Evolutionary conservation across 139 green algal genomes (phyloP), one percentile per base, ranked within the genome.

Genomic region (Trebouxia sp.): DNA sequence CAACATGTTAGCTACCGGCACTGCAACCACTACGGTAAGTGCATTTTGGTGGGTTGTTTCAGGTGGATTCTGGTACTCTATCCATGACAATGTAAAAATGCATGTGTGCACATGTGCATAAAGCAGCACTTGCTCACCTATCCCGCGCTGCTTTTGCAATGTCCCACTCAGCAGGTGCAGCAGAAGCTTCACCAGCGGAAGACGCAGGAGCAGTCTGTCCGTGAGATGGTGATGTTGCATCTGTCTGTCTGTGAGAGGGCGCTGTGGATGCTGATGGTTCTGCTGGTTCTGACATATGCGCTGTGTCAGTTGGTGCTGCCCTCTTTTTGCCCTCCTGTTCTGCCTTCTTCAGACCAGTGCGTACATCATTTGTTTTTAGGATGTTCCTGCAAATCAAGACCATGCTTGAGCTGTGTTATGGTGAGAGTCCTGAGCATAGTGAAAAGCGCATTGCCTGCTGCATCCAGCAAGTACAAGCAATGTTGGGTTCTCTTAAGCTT

Each of bases 331-430:
- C 30, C 15, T 75, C 83, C 45, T 53, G 37, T 56, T 53, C 70
- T 15, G 41, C n/a, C 53, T 32, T 55, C 45, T 62, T 79, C n/a
- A 65, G 45, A 1, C 72, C 72, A 32, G 47, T 65, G 6, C 45
- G 45, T 47, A 79, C 45, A 62, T 62, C 45, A 45, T 79, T 62
- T 15, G 41, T 77, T 41, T 62, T 53, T 5, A 79, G 28, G 8
- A 79, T 53, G 22, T 79, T 79, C 47, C 72, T 79, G 28, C 43
- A 78, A 65, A 37, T 4, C 26, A 38, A 56, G 35, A 38, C 5
- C 12, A 69, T 2, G 56, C 6, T 42, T 28, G 2, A 24, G 11
- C 37, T n/a, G 32, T 4, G 11, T 1, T n/a, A 24, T 45, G 6
- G 37, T 2, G 20, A 69, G 5, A 35, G 2, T 69, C 24, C 56